These are phyloP conservation scores for Chrysoporthe deuterocubensis DNA, from an alignment of 2,329 filamentous ascomycete species.

Conservation along the genomic window DNA sequence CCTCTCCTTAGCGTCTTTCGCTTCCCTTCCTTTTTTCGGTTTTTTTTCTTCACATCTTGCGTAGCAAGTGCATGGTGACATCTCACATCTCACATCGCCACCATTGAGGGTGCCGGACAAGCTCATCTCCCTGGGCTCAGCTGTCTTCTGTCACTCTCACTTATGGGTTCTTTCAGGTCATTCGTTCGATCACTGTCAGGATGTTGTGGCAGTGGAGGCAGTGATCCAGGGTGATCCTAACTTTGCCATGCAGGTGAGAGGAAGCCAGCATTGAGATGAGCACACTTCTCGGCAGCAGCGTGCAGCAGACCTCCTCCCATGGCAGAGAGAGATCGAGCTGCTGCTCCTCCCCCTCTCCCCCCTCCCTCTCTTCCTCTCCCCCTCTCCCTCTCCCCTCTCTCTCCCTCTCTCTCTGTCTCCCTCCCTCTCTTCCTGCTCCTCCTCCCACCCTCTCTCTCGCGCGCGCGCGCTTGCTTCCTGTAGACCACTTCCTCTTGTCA, in stretches of 20 bases:
- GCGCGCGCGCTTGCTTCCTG: not conserved
- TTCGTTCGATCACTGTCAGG: not conserved
- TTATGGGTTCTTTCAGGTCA: not conserved
- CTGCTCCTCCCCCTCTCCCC: too few species aligned
- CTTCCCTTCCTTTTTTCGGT: not conserved
- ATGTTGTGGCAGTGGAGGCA: not conserved
- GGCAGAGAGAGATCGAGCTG: not conserved
- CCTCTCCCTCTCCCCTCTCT: too few species aligned
- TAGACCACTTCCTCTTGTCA: not conserved
- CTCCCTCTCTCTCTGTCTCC: not conserved
- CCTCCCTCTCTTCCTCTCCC: too few species aligned
- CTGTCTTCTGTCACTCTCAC: not conserved
- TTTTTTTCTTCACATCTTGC: not conserved
- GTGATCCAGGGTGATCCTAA: not conserved
- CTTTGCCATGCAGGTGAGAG: too few species aligned
- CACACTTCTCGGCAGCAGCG: not conserved
- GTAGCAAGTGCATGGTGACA: not conserved
- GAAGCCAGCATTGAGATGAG: too few species aligned
- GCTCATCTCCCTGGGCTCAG: not conserved
- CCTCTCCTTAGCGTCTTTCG: too few species aligned
- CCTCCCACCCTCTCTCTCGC: not conserved
- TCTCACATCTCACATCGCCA: not conserved
- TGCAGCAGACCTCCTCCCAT: not conserved
- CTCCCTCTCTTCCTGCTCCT: not conserved
- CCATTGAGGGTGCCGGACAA: not conserved